Evolutionary conservation across 2,329 filamentous ascomycete species (phyloP), one percentile per base, ranked within the genome.

Genomic region (Tolypocladium guangdongense): DNA sequence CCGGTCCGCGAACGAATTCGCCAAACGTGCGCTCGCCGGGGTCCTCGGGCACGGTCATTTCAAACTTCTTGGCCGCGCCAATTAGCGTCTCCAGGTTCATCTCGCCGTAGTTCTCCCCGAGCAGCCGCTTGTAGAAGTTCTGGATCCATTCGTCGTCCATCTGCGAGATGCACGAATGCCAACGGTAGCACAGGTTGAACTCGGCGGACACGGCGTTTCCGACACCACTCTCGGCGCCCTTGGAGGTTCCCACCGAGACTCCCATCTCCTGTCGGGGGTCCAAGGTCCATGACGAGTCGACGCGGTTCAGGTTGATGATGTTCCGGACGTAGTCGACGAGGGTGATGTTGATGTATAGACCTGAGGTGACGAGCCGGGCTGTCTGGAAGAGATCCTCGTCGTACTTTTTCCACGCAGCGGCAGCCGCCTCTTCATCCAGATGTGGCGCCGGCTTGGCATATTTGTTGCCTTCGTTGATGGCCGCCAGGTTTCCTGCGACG

Each of bases 101-200:
- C 10, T 80, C 69, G 45, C 76, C 63, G 54, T 83, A 82, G 49
- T 78, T 77, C 58, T 69, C 64, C 0, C 69, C 69, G 0, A 90
- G 83, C 1, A 88, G 67, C 43, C 80, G 70, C 1, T 71, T 67
- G 63, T 87, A 90, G 56, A 88, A 77, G 14, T 84, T 74, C 60
- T 90, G 78, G 24, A 89, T 86, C 88, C 89, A 95, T 59, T 83
- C 77, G 63, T 93, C 89, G 62, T 95, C 90, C 57, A 81, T 83
- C 46, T 65, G 64, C 24, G 67, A 81, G 60, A 93, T 87, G 60
- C 86, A 84, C 3, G 88, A 89, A 71, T 95, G 89, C 88, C 89
- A 95, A 58, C 89, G 79, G 67, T 95, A 95, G 59, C 87, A 86
- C 11, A 95, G 76, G 64, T 93, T 95, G 75, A 95, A 95, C 71